Evolutionary conservation across 192 early-diverging fungal species (phyloP), one percentile per base, ranked within the genome.

Genomic region (Gigaspora rosea): DNA sequence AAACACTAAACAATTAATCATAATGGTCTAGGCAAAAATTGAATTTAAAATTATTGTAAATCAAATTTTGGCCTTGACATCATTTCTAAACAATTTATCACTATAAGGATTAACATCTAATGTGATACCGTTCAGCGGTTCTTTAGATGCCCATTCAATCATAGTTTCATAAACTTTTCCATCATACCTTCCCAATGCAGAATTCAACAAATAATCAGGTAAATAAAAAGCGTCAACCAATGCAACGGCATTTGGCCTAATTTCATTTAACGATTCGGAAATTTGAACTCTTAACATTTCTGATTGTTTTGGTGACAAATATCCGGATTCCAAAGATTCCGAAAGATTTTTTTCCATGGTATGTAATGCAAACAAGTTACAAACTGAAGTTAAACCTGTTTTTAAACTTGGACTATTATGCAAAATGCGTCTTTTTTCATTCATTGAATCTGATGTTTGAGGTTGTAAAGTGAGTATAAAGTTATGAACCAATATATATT

Each of bases 181-280:
- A 73, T 94, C 93, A 59, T 84, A 88, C 32, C 91, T 83, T 20
- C 91, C 95, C 50, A 96, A 80, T 11, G 93, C 90, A 56, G 91
- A 92, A 84, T 94, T 88, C 18, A 96, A 84, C 50, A 86, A 81
- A 70, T 91, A 91, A 57, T 96, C 95, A 0, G 92, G 87, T 36
- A 93, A 80, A 18, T 86, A 88, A 84, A 92, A 95, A 0, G 93
- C 88, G 56, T 96, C 95, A 20, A 94, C 93, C 13, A 96, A 85
- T 0, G 91, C 83, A 20, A 96, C 88, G 15, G 92, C 92, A 78
- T 96, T 88, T 64, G 87, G 89, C 13, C 94, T 86, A 13, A 96
- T 82, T 35, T 90, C 87, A 64, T 86, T 85, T 62, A 94, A 85
- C 8, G 89, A 59, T 13, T 78, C 81, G 33, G 88, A 85, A 65